Base-by-base conservation (phyloP, 169 alveolate species). In the Hepatocystis sp. region DNA sequence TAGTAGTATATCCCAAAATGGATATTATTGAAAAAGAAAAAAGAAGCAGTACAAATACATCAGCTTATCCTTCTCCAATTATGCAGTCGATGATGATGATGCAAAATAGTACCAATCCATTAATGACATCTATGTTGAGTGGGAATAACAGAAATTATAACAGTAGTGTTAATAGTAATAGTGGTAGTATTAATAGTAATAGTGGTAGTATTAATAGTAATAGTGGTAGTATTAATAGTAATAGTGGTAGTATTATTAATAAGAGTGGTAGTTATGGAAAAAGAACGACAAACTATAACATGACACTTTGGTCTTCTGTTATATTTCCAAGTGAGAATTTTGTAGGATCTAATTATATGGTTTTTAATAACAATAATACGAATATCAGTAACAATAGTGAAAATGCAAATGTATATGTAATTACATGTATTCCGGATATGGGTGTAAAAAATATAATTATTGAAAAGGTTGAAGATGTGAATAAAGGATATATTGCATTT, bases 281-380 rank as follows among this genome's bases (percentile, higher is more conserved):
- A 36, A 17, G 23, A 10, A 40, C 44, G 2, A 55, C 52, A 60
- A 28, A 53, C 19, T 42, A 53, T 23, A 84, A 66, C 32, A 68
- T 68, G 36, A 39, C 86, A 32, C 86, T 84, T 66, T 94, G 97
- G 97, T 91, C 95, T 28, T 91, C 91, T 42, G 93, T 93, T 4
- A 86, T 94, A 39, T 53, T 86, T 11, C 96, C 93, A 4, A 78
- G 93, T 36, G 97, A 94, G 81, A 86, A 91, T 60, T 88, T 86
- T 67, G 93, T 94, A 8, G 97, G 97, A 3, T 58, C 90, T 67
- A 94, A 93, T 56, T 94, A 88, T 71, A 90, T 94, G 91, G 91
- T 94, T 23, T n/a, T n/a, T n/a, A n/a, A n/a, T n/a, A n/a, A n/a
- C n/a, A n/a, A n/a, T n/a, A n/a, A n/a, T n/a, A 63, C 66, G 55